A percentile compares a stretch with the other conserved stretches of the same genome.
phyloP scores from a whole-genome alignment of 75 land plant species.

The Adiantum capillusveneris region DNA sequence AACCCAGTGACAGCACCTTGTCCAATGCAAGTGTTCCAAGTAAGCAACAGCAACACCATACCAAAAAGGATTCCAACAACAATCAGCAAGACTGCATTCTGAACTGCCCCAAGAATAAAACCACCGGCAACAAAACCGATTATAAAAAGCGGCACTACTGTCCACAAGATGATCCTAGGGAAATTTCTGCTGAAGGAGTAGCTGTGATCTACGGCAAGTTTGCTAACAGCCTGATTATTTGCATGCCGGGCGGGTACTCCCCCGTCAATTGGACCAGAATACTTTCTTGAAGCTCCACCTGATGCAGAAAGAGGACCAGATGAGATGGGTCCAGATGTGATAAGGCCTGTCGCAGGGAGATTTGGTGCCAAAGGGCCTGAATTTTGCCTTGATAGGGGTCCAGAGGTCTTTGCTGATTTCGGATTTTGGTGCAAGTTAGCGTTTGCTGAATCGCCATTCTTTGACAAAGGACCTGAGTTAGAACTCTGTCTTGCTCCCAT shows the following conservation, averaged over 20 bases:
- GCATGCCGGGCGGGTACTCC: slow-evolving; percentile 21
- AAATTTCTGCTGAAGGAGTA: slow-evolving; percentile 25
- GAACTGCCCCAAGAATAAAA: slow-evolving; percentile 32
- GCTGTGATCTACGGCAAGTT: slow-evolving; percentile 9
- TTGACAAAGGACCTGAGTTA: slow-evolving; percentile 35
- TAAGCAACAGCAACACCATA: slow-evolving; percentile 18
- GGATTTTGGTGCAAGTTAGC: slow-evolving; percentile 2
- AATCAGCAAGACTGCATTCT: slow-evolving; percentile 25
- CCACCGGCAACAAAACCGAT: slow-evolving; percentile 40
- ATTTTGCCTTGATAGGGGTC: slow-evolving; percentile 1
- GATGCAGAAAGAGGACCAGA: slow-evolving; percentile 47
- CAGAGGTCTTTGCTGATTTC: slow-evolving; percentile 6
- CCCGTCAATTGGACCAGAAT: slow-evolving; percentile 55
- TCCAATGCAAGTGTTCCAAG: slow-evolving; percentile 43
- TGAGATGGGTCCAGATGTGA: slow-evolving; percentile 35
- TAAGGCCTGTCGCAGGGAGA: slow-evolving; percentile 36
- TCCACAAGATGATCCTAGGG: slow-evolving; percentile 27
- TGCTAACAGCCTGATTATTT: slow-evolving; percentile 20
- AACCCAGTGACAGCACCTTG: slow-evolving; percentile 31
- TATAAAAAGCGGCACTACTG: slow-evolving; percentile 30
- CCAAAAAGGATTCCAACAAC: slow-evolving; percentile 30
- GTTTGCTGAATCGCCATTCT: slow-evolving; percentile 5
- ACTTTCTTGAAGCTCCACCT: slow-evolving; percentile 24
- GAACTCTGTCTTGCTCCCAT: slow-evolving; percentile 18
- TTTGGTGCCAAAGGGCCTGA: slow-evolving; percentile 23